A percentile compares a stretch with the other conserved stretches of the same genome.
Conservation (phyloP, 345 rosid species). For the Zanthoxylum bungeanum region DNA sequence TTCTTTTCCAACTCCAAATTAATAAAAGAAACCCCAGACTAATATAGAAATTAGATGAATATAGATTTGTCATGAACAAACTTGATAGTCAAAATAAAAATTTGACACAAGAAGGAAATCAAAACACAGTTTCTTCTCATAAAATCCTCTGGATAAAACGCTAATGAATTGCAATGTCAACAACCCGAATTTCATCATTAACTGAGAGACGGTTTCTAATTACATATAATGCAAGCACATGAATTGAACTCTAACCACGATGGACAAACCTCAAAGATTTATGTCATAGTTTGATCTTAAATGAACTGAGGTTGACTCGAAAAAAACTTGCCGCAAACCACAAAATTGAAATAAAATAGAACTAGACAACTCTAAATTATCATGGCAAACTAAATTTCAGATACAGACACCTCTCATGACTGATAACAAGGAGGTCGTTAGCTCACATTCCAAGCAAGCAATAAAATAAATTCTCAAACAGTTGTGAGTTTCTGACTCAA, state of each 20-base stretch:
- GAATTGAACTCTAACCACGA: background rate
- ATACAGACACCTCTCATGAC: background rate
- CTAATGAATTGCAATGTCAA: background rate
- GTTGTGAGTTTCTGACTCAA: background rate
- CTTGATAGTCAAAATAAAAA: too few species aligned
- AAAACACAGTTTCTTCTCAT: background rate
- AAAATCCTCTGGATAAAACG: background rate
- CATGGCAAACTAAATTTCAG: background rate
- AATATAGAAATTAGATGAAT: too few species aligned
- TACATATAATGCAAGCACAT: background rate
- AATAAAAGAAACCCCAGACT: background rate
- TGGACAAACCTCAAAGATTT: background rate
- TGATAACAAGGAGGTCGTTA: background rate
- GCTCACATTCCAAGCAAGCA: slow-evolving; percentile 1
- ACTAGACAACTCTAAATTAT: background rate
- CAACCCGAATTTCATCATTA: background rate
- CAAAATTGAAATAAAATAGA: background rate
- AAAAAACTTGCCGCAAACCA: background rate
- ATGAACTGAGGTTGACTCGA: background rate
- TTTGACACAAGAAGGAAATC: background rate
- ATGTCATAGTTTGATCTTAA: background rate
- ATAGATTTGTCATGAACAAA: background rate
- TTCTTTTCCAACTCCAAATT: background rate
- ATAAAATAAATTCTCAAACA: background rate
- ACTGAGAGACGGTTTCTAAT: background rate